Conservation (phyloP, 768 basidiomycete species). For the Pilatotrama ljubarskyi region DNA sequence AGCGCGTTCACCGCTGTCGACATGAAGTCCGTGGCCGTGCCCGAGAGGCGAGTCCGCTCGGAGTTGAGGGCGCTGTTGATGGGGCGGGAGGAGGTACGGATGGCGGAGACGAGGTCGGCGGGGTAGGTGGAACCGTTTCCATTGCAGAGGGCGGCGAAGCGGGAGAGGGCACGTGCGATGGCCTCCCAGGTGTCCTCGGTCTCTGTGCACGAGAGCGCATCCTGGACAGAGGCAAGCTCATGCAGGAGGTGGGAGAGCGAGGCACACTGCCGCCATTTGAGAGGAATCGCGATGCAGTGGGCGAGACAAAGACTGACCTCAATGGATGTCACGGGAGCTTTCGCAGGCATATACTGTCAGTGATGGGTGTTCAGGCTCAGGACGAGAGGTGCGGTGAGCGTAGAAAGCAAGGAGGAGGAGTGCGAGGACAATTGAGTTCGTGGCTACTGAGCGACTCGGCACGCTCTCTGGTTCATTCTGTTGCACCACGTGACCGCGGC, state of each 20-base stretch:
- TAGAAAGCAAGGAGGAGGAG: neutral
- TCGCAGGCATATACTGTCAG: constrained; percentile 15
- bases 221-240: constrained; percentile 45
- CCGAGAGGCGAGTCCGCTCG: constrained; percentile 73
- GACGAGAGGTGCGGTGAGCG: neutral
- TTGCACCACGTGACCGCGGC: constrained; percentile 13
- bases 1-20: constrained; percentile 52
- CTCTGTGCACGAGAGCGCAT: constrained; percentile 50
- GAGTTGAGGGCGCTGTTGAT: constrained; percentile 64
- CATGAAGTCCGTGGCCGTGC: constrained; percentile 65
- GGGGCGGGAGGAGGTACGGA: constrained; percentile 54
- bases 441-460: constrained; percentile 1
- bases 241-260: constrained; percentile 34
- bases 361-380: neutral
- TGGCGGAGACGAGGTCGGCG: constrained; percentile 47
- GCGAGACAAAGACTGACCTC: constrained; percentile 12
- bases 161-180: constrained; percentile 51
- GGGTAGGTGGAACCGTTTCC: constrained; percentile 55
- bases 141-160: constrained; percentile 49
- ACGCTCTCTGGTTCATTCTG: constrained; percentile 10
- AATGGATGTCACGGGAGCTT: constrained; percentile 17
- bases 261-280: constrained; percentile 30
- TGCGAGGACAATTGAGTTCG: neutral
- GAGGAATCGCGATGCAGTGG: neutral
- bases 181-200: constrained; percentile 82